phyloP scores from a whole-genome alignment of 2,329 filamentous ascomycete genomes.

The Aureobasidium uvarum region DNA sequence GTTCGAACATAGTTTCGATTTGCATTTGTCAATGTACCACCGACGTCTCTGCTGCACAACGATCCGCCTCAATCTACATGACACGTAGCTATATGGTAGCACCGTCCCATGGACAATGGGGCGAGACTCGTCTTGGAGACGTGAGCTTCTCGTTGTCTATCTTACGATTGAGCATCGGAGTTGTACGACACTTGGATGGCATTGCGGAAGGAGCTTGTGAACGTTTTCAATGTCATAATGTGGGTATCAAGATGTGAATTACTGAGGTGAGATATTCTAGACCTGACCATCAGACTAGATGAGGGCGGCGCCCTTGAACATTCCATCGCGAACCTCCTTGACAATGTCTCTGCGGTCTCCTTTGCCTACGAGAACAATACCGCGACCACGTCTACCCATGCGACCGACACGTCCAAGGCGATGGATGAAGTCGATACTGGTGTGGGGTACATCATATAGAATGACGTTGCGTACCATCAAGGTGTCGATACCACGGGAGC shows the following conservation, averaged over 20 bases:
- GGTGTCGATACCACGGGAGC: slow-evolving; percentile 91
- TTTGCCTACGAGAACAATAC: slow-evolving; percentile 86
- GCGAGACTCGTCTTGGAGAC: too few species aligned
- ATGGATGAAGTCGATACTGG: slow-evolving; percentile 97
- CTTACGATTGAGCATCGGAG: too few species aligned
- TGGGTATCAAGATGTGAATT: background rate
- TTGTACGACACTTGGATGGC: too few species aligned
- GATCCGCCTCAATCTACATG: too few species aligned
- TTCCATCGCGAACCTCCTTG: slow-evolving; percentile 79
- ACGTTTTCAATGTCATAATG: background rate
- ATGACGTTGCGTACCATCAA: slow-evolving; percentile 87
- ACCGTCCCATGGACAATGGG: too few species aligned
- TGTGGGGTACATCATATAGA: slow-evolving; percentile 96
- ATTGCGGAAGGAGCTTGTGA: too few species aligned
- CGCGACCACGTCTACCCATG: slow-evolving; percentile 86
- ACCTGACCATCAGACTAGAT: slow-evolving; percentile 39
- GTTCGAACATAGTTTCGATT: too few species aligned
- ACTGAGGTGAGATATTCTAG: background rate
- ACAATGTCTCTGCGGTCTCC: slow-evolving; percentile 88
- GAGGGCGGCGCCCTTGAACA: slow-evolving; percentile 52
- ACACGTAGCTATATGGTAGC: too few species aligned
- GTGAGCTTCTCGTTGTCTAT: too few species aligned
- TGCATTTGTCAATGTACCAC: too few species aligned
- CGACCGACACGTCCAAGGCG: slow-evolving; percentile 86
- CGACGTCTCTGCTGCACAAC: too few species aligned